Evolutionary conservation across 208 protist species (phyloP).

Genomic region (Blechomonas ayalai): DNA sequence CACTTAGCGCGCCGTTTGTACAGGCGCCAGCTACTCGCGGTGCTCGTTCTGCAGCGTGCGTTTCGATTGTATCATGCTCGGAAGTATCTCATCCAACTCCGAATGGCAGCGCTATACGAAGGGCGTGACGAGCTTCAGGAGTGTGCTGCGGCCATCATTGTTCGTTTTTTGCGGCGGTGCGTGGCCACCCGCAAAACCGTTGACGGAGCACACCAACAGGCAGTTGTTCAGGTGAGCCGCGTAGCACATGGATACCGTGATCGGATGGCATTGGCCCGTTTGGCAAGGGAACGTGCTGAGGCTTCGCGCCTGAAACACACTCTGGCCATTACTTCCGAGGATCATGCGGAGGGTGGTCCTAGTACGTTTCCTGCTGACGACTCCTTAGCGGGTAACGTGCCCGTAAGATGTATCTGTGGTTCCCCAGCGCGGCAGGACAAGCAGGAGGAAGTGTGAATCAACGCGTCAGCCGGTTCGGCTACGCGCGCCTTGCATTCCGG

Average conservation of each 20-base stretch:
- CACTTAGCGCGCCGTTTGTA: constrained; percentile 10
- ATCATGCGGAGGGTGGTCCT: too few species aligned
- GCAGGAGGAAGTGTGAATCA: too few species aligned
- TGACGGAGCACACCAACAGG: constrained; percentile 4
- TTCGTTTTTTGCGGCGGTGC: constrained; percentile 10
- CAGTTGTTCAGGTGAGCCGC: constrained; percentile 12
- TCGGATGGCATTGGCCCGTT: constrained; percentile 1
- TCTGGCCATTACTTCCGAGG: too few species aligned
- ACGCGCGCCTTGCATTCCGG: too few species aligned
- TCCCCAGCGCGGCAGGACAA: too few species aligned
- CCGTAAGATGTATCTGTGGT: too few species aligned
- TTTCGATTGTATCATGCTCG: constrained; percentile 20
- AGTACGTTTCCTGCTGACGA: too few species aligned
- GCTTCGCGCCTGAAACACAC: too few species aligned
- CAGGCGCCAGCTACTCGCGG: constrained; percentile 6
- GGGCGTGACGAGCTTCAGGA: not conserved
- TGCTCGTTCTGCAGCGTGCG: constrained; percentile 29
- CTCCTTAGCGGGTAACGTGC: too few species aligned
- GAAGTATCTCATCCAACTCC: constrained; percentile 2
- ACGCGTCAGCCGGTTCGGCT: too few species aligned
- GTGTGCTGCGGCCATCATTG: constrained; percentile 10
- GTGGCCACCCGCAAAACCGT: constrained; percentile 8
- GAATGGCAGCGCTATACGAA: not conserved
- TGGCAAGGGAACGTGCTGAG: too few species aligned
- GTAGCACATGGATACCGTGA: constrained; percentile 8